phyloP scores from a whole-genome alignment of 805 yeast genomes.

The Yarrowia deformans region DNA sequence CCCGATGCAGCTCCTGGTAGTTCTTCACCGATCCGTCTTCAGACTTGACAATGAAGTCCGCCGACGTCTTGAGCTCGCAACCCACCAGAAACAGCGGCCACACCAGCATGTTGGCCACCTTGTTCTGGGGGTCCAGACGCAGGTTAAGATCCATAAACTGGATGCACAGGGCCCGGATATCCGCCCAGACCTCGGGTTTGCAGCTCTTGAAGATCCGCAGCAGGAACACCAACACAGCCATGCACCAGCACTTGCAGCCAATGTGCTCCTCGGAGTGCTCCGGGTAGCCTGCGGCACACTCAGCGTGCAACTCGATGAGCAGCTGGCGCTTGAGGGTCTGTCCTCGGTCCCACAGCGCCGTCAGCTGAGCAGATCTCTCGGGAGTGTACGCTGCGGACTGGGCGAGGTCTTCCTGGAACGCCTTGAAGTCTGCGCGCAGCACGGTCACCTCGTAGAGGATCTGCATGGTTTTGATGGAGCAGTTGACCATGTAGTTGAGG shows the following conservation, averaged over 20 bases:
- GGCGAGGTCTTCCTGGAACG: conserved; percentile 35
- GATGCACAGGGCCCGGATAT: conserved; percentile 27
- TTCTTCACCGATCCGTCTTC: conserved; percentile 4
- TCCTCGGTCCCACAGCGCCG: conserved; percentile 29
- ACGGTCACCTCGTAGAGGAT: conserved; percentile 20
- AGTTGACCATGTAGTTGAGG: conserved; percentile 36
- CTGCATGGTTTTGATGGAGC: conserved; percentile 31
- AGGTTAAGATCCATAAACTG: conserved; percentile 33
- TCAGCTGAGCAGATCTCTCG: conserved; percentile 7
- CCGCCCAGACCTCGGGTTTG: conserved; percentile 38
- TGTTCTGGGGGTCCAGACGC: conserved; percentile 14
- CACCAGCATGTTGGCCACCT: conserved; percentile 34
- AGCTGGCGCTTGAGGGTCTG: conserved; percentile 21
- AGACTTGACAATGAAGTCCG: conserved; percentile 8
- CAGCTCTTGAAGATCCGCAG: conserved; percentile 37
- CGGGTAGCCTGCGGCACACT: conserved; percentile 23
- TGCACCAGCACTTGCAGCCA: conserved; percentile 37
- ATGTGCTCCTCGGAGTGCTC: conserved; percentile 32
- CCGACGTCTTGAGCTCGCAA: conserved; percentile 18
- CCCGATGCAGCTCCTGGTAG: conserved; percentile 20
- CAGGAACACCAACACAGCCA: conserved; percentile 27
- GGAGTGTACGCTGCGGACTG: conserved; percentile 7
- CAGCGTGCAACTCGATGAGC: conserved; percentile 7
- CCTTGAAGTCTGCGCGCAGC: conserved; percentile 22
- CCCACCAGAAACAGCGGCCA: conserved; percentile 33